phyloP scores from a whole-genome alignment of 495 filamentous ascomycete species.

The Talaromyces ruber region DNA sequence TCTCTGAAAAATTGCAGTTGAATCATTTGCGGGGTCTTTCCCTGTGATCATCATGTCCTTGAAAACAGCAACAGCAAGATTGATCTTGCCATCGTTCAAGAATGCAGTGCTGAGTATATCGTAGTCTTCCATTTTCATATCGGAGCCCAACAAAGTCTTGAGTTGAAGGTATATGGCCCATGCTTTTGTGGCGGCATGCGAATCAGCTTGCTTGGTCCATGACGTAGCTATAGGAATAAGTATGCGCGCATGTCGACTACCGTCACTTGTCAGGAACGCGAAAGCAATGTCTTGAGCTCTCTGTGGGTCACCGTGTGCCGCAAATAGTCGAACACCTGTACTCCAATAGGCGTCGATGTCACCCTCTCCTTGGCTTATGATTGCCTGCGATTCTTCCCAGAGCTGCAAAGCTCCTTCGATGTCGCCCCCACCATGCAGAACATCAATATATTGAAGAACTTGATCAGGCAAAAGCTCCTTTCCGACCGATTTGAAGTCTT shows the following conservation, averaged over 20 bases:
- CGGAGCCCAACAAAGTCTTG: constrained; percentile 45
- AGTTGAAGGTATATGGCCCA: constrained; percentile 61
- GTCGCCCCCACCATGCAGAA: constrained; percentile 51
- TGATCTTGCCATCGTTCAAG: constrained; percentile 46
- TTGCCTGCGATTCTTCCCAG: constrained; percentile 51
- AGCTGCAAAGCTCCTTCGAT: constrained; percentile 50
- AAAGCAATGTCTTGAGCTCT: constrained; percentile 55
- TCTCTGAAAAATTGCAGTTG: constrained; percentile 37
- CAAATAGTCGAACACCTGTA: constrained; percentile 61
- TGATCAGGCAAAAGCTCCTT: constrained; percentile 45
- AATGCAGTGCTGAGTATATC: constrained; percentile 58
- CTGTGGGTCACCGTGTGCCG: constrained; percentile 48
- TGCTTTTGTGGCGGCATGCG: constrained; percentile 42
- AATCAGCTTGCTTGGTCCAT: constrained; percentile 25
- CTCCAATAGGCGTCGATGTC: constrained; percentile 51
- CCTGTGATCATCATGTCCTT: constrained; percentile 77
- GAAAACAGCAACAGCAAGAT: constrained; percentile 64
- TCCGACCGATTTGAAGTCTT: constrained; percentile 52
- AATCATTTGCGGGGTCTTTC: constrained; percentile 38
- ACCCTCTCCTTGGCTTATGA: constrained; percentile 43
- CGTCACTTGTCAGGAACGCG: constrained; percentile 44
- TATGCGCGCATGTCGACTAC: constrained; percentile 45
- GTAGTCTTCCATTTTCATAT: constrained; percentile 68
- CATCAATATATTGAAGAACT: constrained; percentile 55
- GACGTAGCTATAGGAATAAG: constrained; percentile 56